Evolutionary conservation across 2,329 filamentous ascomycete species (phyloP).

Genomic region (Colletotrichum sp.): DNA sequence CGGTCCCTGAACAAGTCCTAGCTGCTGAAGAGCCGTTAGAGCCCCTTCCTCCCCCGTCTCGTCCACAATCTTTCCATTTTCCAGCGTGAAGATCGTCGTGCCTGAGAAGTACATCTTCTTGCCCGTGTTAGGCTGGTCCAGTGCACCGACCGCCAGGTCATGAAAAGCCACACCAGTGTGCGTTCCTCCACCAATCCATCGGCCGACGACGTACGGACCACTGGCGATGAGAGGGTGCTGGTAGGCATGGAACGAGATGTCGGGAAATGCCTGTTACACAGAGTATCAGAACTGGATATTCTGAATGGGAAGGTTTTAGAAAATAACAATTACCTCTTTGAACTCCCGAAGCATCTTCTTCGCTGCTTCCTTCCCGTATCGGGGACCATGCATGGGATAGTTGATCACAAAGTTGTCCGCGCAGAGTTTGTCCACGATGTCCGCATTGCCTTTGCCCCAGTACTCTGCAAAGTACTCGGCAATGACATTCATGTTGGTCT

Average conservation of each 20-base stretch:
- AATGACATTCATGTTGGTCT: background rate
- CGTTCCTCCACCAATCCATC: background rate
- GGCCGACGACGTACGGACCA: background rate
- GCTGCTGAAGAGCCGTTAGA: background rate
- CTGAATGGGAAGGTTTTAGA: background rate
- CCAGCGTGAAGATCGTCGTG: background rate
- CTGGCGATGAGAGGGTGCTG: constrained; percentile 9
- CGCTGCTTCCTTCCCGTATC: background rate
- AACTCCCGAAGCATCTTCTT: background rate
- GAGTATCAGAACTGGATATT: background rate
- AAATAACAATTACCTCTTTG: background rate
- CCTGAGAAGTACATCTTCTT: background rate
- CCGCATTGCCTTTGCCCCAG: background rate
- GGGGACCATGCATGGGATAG: background rate
- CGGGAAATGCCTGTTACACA: background rate
- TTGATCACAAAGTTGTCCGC: background rate
- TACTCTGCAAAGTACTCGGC: background rate
- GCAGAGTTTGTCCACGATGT: background rate
- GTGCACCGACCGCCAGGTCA: background rate
- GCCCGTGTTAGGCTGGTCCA: background rate
- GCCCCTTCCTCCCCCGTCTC: background rate
- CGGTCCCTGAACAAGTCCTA: background rate
- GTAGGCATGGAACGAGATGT: background rate
- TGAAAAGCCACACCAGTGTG: background rate
- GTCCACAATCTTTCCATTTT: background rate